phyloP scores from a whole-genome alignment of 2,329 filamentous ascomycete species.

The Verticillium nonalfalfae region DNA sequence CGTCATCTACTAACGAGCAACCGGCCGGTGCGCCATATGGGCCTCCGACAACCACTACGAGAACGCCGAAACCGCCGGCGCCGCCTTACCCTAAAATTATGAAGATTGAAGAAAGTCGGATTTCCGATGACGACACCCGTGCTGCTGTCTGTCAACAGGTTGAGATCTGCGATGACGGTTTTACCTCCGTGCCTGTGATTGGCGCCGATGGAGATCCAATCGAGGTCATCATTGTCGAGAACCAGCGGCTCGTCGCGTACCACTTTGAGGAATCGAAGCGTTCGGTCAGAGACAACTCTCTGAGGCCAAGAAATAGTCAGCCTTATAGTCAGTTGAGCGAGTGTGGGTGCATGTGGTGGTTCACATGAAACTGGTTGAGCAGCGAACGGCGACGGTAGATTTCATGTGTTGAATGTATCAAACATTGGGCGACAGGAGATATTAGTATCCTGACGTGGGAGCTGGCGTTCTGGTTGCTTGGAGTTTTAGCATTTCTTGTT shows the following conservation, averaged over 20 bases:
- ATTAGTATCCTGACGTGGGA: neutral
- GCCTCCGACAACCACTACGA: neutral
- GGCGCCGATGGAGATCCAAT: constrained; percentile 32
- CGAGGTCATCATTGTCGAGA: constrained; percentile 37
- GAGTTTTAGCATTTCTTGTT: neutral
- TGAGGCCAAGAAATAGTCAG: constrained; percentile 5
- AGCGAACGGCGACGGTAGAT: neutral
- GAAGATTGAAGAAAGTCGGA: constrained; percentile 49
- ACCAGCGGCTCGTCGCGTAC: constrained; percentile 2
- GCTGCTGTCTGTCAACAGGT: constrained; percentile 42
- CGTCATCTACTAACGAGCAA: constrained; percentile 2
- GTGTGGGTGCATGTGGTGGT: constrained; percentile 49
- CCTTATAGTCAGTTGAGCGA: constrained; percentile 33
- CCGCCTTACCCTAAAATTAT: constrained; percentile 43
- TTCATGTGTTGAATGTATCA: neutral
- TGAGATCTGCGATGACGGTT: constrained; percentile 31
- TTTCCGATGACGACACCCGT: constrained; percentile 21
- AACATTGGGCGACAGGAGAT: neutral
- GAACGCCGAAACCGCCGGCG: constrained; percentile 5
- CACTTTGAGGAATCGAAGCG: constrained; percentile 1
- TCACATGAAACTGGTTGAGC: constrained; percentile 23
- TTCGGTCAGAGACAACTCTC: constrained; percentile 1
- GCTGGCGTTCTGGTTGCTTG: neutral
- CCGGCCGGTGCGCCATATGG: neutral
- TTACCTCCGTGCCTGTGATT: constrained; percentile 24